Evolutionary conservation across 345 rosid genomes (phyloP), one percentile per base, ranked within the genome.

Genomic region (Citrus sp.): DNA sequence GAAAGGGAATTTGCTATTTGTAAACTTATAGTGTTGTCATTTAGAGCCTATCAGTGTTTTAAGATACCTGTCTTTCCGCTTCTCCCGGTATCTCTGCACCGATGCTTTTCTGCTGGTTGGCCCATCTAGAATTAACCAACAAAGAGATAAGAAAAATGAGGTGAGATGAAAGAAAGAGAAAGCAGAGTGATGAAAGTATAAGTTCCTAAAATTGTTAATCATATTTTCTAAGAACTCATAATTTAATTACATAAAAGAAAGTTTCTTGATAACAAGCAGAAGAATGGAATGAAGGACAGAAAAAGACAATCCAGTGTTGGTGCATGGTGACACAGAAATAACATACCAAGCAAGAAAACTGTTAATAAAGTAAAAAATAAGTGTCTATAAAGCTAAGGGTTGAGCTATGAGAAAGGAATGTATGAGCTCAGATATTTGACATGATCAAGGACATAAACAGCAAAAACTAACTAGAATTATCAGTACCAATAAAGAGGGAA

Each of bases 1-100:
- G 59, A 83, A 65, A 74, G 79, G 58, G 74, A 80, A 80, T 69
- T 59, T 63, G 66, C 79, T 40, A 37, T 27, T 42, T 8, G 5
- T 34, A 61, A 61, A 77, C 27, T 73, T 77, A 67, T 42, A 28
- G 51, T 18, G 54, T 55, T 77, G 54, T 34, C 68, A 51, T n/a
- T 35, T 54, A 73, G 19, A 77, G 65, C n/a, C 42, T 51, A 74
- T 77, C 66, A 70, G 40, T 51, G 62, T 69, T 70, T 78, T n/a
- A 54, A 70, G 80, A 78, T 78, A 81, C 86, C 86, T 81, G 80
- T 81, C 80, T 72, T 81, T 84, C 59, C 71, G 77, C 67, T 84
- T 81, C 80, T 81, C 82, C 71, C 70, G 82, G 42, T 72, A 84
- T 60, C 80, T 80, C 73, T 78, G 86, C 42, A 78, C 84, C 12